These are phyloP conservation scores for Penicillium sp. DNA, from an alignment of 2,329 filamentous ascomycete species.

Conservation along the genomic window DNA sequence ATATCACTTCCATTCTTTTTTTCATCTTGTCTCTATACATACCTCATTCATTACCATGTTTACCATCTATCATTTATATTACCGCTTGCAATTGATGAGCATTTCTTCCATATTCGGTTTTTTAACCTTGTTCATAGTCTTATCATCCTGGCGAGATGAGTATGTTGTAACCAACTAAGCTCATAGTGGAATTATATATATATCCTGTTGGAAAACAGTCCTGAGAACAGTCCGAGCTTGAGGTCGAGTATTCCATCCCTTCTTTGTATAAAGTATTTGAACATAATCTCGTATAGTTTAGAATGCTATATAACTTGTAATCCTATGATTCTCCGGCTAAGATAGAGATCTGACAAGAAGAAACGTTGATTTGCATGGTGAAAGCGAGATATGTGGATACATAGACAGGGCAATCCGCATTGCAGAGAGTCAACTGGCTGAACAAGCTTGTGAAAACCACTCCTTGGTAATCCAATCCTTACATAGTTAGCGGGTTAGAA, in stretches of 20 bases:
- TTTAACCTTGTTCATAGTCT: not conserved
- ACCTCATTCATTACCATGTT: conserved; percentile 8
- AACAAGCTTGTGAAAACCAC: no score
- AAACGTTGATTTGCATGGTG: not conserved
- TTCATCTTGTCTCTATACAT: conserved; percentile 9
- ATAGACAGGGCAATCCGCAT: not conserved
- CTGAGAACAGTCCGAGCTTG: not conserved
- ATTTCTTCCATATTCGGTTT: not conserved
- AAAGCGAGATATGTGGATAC: not conserved
- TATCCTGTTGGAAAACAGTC: not conserved
- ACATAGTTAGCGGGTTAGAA: not conserved
- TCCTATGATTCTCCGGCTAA: no score
- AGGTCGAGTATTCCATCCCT: not conserved
- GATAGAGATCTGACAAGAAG: not conserved
- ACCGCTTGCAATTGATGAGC: conserved; percentile 4
- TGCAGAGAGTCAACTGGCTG: no score
- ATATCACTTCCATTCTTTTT: conserved; percentile 12
- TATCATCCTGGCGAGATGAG: no score
- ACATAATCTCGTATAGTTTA: not conserved
- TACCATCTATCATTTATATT: conserved; percentile 8
- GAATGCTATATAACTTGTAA: not conserved
- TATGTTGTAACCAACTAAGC: no score
- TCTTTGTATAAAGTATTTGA: not conserved
- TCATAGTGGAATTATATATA: not conserved
- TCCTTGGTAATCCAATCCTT: not conserved